Conservation (phyloP, 306 rosid genomes). For the Corylus americana region DNA sequence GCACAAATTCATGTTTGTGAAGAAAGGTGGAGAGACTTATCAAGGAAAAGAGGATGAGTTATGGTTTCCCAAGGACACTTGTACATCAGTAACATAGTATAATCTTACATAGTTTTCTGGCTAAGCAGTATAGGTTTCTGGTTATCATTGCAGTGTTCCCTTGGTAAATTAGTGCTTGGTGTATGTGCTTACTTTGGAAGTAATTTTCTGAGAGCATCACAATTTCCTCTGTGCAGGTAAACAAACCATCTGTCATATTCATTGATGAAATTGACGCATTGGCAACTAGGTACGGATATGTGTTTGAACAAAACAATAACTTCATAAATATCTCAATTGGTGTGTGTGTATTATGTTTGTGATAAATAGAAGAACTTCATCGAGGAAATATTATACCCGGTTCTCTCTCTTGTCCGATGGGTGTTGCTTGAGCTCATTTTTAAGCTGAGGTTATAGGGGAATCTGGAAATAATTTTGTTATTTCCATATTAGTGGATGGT, state of each 20-base stretch:
- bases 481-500: background rate
- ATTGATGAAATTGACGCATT: constrained; percentile 96
- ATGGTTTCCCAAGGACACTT: background rate
- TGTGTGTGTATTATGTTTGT: constrained; percentile 20
- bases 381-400: background rate
- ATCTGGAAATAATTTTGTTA: background rate
- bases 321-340: constrained; percentile 16
- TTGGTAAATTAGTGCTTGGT: constrained; percentile 5
- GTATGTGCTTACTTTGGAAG: constrained; percentile 8
- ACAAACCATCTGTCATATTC: constrained; percentile 95
- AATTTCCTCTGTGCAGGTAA: constrained; percentile 69
- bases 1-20: background rate
- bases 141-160: background rate
- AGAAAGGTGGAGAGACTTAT: background rate
- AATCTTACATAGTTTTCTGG: background rate
- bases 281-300: constrained; percentile 74
- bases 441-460: background rate
- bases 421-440: background rate
- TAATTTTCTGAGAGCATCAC: constrained; percentile 5
- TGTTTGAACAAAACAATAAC: background rate
- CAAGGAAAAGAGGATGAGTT: background rate
- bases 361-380: background rate
- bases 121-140: background rate
- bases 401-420: background rate
- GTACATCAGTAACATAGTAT: background rate